Conservation (phyloP, 139 green algal genomes). For the Astrephomene gubernaculifera region DNA sequence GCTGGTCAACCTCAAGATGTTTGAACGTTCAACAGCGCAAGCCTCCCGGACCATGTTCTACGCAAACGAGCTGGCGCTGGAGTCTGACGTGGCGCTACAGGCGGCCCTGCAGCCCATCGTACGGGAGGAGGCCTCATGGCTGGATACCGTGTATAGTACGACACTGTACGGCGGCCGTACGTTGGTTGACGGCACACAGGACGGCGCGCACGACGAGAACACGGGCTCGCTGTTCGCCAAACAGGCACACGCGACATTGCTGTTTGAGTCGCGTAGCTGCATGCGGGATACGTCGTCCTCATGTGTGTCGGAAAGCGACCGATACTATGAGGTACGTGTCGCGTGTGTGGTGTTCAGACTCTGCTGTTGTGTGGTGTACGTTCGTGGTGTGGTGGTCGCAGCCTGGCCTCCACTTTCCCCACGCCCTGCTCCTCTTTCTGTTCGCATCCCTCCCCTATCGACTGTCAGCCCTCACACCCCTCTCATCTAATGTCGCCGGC, state of each 20-base stretch:
- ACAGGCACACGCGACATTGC: not conserved
- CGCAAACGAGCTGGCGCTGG: constrained; percentile 37
- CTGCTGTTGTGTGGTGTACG: too few relatives aligned
- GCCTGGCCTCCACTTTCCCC: too few relatives aligned
- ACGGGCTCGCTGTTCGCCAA: constrained; percentile 30
- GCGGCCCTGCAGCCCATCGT: constrained; percentile 20
- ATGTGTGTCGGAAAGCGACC: not conserved
- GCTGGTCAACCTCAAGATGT: constrained; percentile 49
- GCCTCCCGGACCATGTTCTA: constrained; percentile 28
- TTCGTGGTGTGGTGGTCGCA: too few relatives aligned
- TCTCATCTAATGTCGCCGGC: too few relatives aligned
- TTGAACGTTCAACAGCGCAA: constrained; percentile 29
- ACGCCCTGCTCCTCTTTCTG: too few relatives aligned
- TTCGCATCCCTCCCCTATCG: too few relatives aligned
- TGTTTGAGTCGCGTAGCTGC: constrained; percentile 29
- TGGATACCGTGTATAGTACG: constrained; percentile 40
- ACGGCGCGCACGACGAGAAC: constrained; percentile 14
- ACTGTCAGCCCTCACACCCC: too few relatives aligned
- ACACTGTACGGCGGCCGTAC: constrained; percentile 35
- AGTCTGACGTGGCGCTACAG: not conserved
- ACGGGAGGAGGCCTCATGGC: constrained; percentile 27
- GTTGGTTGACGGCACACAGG: not conserved
- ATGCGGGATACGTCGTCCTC: not conserved
- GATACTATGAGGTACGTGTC: constrained; percentile 38
- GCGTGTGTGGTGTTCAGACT: too few relatives aligned